Conservation (phyloP, 2,329 filamentous ascomycete genomes). For the Zelopaecilomyces penicillatus region DNA sequence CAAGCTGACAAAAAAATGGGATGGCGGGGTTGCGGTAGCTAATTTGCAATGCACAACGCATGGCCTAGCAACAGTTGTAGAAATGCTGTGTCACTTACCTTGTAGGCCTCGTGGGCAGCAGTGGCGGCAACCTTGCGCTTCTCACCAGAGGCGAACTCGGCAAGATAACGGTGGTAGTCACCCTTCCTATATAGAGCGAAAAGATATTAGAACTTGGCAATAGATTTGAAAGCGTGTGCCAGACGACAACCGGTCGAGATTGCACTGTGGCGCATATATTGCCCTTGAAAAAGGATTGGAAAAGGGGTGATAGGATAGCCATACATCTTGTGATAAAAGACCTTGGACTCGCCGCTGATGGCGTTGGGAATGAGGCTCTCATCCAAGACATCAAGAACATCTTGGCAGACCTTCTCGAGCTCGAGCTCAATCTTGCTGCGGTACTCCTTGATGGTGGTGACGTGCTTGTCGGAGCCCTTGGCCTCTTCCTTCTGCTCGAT, state of each 20-base stretch:
- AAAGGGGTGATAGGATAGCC: slow-evolving; percentile 27
- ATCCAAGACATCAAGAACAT: slow-evolving; percentile 92
- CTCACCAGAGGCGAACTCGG: slow-evolving; percentile 87
- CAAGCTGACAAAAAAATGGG: slow-evolving; percentile 7
- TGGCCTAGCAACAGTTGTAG: too few relatives aligned
- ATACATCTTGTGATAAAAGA: slow-evolving; percentile 99
- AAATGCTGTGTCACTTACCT: slow-evolving; percentile 50
- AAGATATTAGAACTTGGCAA: slow-evolving; percentile 7
- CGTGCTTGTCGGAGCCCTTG: slow-evolving; percentile 94
- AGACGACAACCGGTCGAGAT: background rate
- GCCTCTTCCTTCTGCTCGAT: slow-evolving; percentile 99
- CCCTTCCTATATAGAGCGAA: slow-evolving; percentile 62
- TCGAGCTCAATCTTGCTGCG: slow-evolving; percentile 97
- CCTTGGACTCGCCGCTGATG: slow-evolving; percentile 95
- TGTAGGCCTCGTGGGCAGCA: slow-evolving; percentile 90
- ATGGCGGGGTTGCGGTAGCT: slow-evolving; percentile 8
- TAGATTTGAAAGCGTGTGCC: too few relatives aligned
- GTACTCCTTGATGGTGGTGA: slow-evolving; percentile 89
- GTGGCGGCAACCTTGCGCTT: slow-evolving; percentile 85
- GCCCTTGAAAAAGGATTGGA: background rate
- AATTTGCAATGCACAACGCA: too few relatives aligned
- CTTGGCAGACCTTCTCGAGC: slow-evolving; percentile 96
- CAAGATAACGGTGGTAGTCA: slow-evolving; percentile 92
- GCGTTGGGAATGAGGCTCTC: slow-evolving; percentile 91
- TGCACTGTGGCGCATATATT: background rate